Percentiles rank a stretch among this genome's conserved stretches.
phyloP scores from a whole-genome alignment of 1,284 basidiomycete species.

The Ustilago esculenta region DNA sequence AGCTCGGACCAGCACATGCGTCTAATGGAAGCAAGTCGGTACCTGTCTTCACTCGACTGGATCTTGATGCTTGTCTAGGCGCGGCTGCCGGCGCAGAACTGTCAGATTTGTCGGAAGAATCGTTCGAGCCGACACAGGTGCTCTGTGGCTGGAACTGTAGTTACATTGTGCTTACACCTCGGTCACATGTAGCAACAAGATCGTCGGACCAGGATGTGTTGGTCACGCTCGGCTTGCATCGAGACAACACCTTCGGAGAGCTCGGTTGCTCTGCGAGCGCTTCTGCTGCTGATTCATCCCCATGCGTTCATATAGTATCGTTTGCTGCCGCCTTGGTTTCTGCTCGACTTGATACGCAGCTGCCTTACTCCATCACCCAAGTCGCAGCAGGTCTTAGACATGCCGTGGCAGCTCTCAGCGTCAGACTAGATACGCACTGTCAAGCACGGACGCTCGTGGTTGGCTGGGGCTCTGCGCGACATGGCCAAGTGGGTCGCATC shows the following conservation, averaged over 20 bases:
- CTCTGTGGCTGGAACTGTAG: conserved; percentile 47
- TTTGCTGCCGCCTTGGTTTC: conserved; percentile 13
- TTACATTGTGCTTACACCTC: conserved; percentile 24
- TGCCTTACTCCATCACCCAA: conserved; percentile 6
- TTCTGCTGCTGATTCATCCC: not conserved
- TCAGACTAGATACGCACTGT: not conserved
- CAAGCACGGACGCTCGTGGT: conserved; percentile 8
- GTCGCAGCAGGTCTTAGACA: conserved; percentile 35
- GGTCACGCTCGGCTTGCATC: conserved; percentile 29
- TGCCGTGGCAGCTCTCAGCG: conserved; percentile 13
- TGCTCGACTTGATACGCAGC: conserved; percentile 4
- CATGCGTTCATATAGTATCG: conserved; percentile 22
- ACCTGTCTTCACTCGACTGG: conserved; percentile 13
- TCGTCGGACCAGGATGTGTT: conserved; percentile 10
- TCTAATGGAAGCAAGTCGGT: not conserved
- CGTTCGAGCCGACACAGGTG: conserved; percentile 12
- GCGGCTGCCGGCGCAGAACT: not conserved
- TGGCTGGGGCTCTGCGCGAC: conserved; percentile 44
- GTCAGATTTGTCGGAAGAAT: not conserved
- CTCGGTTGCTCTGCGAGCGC: conserved; percentile 10
- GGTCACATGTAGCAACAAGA: no score
- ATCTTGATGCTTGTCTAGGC: conserved; percentile 5
- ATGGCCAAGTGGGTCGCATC: conserved; percentile 29
- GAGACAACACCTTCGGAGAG: conserved; percentile 39
- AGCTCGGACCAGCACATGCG: conserved; percentile 18